A percentile compares a stretch with the other conserved stretches of the same genome.
Conservation (phyloP, 2,329 filamentous ascomycete species). For the Cytospora chrysosperma region DNA sequence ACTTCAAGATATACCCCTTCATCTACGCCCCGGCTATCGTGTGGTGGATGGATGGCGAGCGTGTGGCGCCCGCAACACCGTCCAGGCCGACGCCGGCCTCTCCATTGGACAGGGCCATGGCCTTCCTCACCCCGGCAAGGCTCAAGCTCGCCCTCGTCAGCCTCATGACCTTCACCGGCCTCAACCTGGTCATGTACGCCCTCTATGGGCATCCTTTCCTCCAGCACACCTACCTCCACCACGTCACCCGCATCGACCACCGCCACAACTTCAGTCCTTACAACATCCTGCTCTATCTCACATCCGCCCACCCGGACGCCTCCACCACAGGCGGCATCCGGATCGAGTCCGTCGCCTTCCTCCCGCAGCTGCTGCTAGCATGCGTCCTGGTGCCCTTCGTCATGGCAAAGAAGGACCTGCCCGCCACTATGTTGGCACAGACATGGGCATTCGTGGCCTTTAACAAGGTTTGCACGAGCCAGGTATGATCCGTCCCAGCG, state of each 20-base stretch:
- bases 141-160: slow-evolving; percentile 62
- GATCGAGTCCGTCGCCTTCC: slow-evolving; percentile 80
- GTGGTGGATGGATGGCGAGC: slow-evolving; percentile 72
- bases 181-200: slow-evolving; percentile 79
- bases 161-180: slow-evolving; percentile 66
- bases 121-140: slow-evolving; percentile 55
- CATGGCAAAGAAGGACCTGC: slow-evolving; percentile 77
- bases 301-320: slow-evolving; percentile 59
- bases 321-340: slow-evolving; percentile 36
- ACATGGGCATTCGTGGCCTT: slow-evolving; percentile 97
- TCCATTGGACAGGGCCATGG: slow-evolving; percentile 26
- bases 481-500: slow-evolving; percentile 58
- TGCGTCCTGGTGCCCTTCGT: slow-evolving; percentile 68
- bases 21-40: slow-evolving; percentile 83
- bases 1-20: slow-evolving; percentile 99
- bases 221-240: slow-evolving; percentile 88
- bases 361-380: slow-evolving; percentile 82
- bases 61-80: slow-evolving; percentile 31
- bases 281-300: slow-evolving; percentile 85
- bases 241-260: slow-evolving; percentile 90
- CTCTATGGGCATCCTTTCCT: slow-evolving; percentile 80
- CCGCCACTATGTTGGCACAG: slow-evolving; percentile 85
- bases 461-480: slow-evolving; percentile 98
- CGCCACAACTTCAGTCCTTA: slow-evolving; percentile 98
- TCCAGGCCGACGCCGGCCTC: slow-evolving; percentile 24